Evolutionary conservation across 192 early-diverging fungal species (phyloP), one percentile per base, ranked within the genome.

Genomic region (Podila horticola): DNA sequence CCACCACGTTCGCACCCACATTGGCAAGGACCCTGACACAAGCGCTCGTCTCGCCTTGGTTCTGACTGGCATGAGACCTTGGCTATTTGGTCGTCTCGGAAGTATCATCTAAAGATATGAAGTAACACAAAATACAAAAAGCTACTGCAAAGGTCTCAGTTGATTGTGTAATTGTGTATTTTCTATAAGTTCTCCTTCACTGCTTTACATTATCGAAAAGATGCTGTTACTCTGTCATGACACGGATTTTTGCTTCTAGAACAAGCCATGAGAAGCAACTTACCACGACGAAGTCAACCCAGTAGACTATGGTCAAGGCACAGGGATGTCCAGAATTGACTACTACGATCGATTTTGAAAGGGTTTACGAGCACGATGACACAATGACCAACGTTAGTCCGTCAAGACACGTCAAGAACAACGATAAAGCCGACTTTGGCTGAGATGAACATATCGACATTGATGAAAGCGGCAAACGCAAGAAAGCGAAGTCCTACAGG

Each of bases 21-120:
- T 88, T 72, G 75, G 84, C 9, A 88, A 86, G 66, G 84, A 86
- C 20, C 45, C 73, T 20, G 87, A 88, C n/a, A 68, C 70, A 12
- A 72, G 70, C 59, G 65, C 70, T 12, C 64, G 71, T 45, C 33
- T 79, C n/a, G 69, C 76, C 26, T 38, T 64, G 19, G 31, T 59
- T 19, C 60, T 79, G 26, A 72, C 71, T 33, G 66, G 70, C 15
- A 72, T 72, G 70, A 64, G 70, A 29, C 76, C 76, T 20, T 79
- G 76, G 76, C 64, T 79, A 8, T 60, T 72, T 20, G 70, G 64
- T 28, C 58, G 76, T n/a, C 62, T 79, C 7, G 70, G 70, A 20
- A 64, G 57, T 22, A 72, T 79, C n/a, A 69, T 79, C 22, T 79
- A 36, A 72, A 10, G 38, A 65, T 20, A 62, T 62, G 41, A 45